phyloP scores from a whole-genome alignment of 2,329 filamentous ascomycete genomes.

The Alternaria sp. region DNA sequence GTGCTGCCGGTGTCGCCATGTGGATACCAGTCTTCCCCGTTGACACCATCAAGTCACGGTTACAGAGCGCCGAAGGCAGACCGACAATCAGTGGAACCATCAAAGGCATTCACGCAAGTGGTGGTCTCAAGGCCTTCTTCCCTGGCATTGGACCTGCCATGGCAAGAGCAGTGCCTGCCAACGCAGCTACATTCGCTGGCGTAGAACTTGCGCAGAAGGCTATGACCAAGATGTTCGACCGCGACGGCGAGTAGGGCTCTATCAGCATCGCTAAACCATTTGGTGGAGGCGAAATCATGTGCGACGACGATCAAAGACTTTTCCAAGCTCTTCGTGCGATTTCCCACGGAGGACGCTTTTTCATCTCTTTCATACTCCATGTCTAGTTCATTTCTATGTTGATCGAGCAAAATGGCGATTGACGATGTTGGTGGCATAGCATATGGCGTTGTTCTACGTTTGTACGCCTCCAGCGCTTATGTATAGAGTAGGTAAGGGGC shows the following conservation, averaged over 20 bases:
- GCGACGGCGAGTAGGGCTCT: slow-evolving; percentile 39
- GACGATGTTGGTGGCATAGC: slow-evolving; percentile 32
- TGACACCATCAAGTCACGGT: slow-evolving; percentile 92
- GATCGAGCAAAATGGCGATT: slow-evolving; percentile 14
- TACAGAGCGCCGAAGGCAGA: slow-evolving; percentile 90
- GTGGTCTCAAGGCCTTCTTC: slow-evolving; percentile 93
- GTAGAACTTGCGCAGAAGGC: slow-evolving; percentile 85
- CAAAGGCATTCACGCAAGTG: slow-evolving; percentile 80
- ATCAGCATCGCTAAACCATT: background rate
- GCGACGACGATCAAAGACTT: background rate
- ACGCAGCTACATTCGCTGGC: slow-evolving; percentile 92
- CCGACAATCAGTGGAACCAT: slow-evolving; percentile 83
- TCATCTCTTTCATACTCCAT: slow-evolving; percentile 13
- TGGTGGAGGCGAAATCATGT: background rate
- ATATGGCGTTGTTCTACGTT: slow-evolving; percentile 29
- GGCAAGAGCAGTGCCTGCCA: slow-evolving; percentile 91
- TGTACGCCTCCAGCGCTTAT: slow-evolving; percentile 6
- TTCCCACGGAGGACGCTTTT: slow-evolving; percentile 7
- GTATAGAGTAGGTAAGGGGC: slow-evolving; percentile 18
- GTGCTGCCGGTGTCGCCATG: slow-evolving; percentile 94
- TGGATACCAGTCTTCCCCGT: slow-evolving; percentile 99
- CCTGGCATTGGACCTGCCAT: slow-evolving; percentile 94
- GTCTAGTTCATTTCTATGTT: slow-evolving; percentile 12
- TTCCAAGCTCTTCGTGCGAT: background rate
- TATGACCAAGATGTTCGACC: slow-evolving; percentile 77